Base-by-base conservation (phyloP, 208 protist genomes). In the Wallacemonas sp. region DNA sequence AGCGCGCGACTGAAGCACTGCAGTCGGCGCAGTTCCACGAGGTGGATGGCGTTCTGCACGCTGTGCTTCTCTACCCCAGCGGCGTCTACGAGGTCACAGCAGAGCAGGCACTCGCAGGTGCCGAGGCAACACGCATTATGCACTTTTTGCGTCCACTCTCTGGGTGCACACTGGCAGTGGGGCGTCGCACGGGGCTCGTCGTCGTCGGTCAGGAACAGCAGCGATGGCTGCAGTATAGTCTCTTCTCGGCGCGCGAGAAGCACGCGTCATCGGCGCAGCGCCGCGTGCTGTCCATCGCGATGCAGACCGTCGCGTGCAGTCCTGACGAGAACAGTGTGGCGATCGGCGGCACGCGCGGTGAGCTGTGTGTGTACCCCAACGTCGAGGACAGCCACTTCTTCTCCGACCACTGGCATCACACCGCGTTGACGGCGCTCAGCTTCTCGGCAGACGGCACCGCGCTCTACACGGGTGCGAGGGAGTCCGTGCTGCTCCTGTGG, bases 371-470 rank as follows among this genome's bases (percentile, higher is more conserved):
- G 39, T 93, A 80, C 62, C 80, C 81, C 41, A 74, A 80, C 27
- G 65, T 89, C 11, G 68, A 65, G 17, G 74, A 80, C 41, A 14
- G 70, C 8, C 84, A 95, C 70, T 81, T 76, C 70, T 95, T 95
- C 70, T 73, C 89, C 4, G 89, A 95, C 60, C 89, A 95, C 70
- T 95, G 89, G 89, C 89, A 95, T 72, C 89, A 95, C 78, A 95
- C 89, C 12, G 79, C 89, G 23, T 73, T 95, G 32, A 78, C 74
- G 3, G 89, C 82, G 27, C 63, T 95, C 9, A 44, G 66, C 52
- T 95, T 95, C 39, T 81, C 86, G 2, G 65, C 85, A 30, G 89
- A 95, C 55, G 86, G 89, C 48, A 77, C 75, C 24, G 64, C 89
- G n/a, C 78, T 95, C 16, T 87, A 81, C 70, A 91, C 86, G 0